A percentile compares a stretch with the other conserved stretches of the same genome.
These are phyloP conservation scores for Trichoderma aggressivum DNA, from an alignment of 2,329 filamentous ascomycete species.

Conservation along the genomic window DNA sequence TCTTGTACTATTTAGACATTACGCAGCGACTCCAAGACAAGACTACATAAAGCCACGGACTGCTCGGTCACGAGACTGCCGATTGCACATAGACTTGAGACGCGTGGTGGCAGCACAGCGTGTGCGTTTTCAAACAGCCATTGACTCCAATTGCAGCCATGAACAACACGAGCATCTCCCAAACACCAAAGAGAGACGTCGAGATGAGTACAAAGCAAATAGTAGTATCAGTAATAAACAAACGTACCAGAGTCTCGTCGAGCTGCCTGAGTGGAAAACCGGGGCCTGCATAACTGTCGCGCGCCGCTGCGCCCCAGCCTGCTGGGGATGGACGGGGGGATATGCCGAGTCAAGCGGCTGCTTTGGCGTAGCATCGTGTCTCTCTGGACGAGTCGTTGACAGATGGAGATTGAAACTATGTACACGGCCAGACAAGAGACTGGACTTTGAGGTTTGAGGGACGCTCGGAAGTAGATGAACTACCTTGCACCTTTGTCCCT, in stretches of 20 bases:
- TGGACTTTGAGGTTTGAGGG: not conserved
- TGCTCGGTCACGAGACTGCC: not conserved
- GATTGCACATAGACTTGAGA: not conserved
- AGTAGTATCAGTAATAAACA: conserved; percentile 13
- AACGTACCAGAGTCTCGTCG: conserved; percentile 29
- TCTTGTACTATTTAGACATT: not conserved
- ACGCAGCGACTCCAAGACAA: not conserved
- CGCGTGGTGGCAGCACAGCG: not conserved
- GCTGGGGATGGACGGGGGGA: conserved; percentile 21
- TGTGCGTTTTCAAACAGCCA: not conserved
- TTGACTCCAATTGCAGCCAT: not conserved
- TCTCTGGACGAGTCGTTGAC: not conserved
- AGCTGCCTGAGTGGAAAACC: conserved; percentile 30
- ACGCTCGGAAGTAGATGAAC: not conserved
- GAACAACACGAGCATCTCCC: not conserved
- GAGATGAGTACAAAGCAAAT: not conserved
- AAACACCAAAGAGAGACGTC: not conserved
- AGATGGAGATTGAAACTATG: not conserved
- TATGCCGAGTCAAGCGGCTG: conserved; percentile 27
- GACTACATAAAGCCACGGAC: not conserved
- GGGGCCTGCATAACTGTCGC: conserved; percentile 22
- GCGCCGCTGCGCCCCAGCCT: not conserved
- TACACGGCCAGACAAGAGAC: not conserved
- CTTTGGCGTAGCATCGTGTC: conserved; percentile 29
- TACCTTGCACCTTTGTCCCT: not conserved